Conservation (phyloP, 768 basidiomycete species). For the Galerina sulciceps region DNA sequence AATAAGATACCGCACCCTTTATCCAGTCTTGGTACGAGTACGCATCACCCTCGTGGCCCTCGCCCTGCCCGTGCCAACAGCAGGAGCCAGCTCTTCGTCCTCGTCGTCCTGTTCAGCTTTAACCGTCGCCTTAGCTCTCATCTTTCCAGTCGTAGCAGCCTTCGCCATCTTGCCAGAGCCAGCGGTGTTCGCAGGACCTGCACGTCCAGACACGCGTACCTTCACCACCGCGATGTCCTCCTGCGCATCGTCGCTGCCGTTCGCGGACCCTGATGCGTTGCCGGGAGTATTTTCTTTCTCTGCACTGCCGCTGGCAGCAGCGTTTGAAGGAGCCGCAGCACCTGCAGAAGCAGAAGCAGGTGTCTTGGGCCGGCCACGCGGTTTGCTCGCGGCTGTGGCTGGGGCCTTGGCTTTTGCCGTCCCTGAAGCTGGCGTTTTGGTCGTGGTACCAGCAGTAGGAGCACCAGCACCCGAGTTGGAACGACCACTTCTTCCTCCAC, state of each 20-base stretch:
- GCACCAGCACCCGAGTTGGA: not conserved
- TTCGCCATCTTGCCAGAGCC: conserved; percentile 12
- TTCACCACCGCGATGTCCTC: conserved; percentile 31
- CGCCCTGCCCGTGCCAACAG: conserved; percentile 22
- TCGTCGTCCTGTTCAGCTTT: conserved; percentile 28
- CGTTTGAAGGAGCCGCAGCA: conserved; percentile 8
- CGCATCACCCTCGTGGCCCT: conserved; percentile 36
- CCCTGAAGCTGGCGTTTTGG: conserved; percentile 15
- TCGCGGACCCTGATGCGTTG: conserved; percentile 19
- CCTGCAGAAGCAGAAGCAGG: conserved; percentile 37
- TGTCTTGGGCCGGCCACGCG: conserved; percentile 33
- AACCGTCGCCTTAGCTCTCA: conserved; percentile 16
- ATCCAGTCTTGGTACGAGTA: conserved; percentile 38
- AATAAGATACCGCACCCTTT: not conserved
- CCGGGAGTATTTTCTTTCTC: conserved; percentile 48
- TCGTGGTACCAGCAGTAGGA: not conserved
- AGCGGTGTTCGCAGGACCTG: conserved; percentile 25
- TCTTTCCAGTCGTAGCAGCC: conserved; percentile 3
- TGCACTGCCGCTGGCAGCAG: conserved; percentile 18
- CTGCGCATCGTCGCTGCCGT: conserved; percentile 28
- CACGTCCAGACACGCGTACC: conserved; percentile 38
- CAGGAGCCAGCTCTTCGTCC: conserved; percentile 20
- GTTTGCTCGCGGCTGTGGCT: conserved; percentile 13
- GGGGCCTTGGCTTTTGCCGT: conserved; percentile 1
- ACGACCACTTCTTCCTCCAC: conserved; percentile 6